These are phyloP conservation scores for Trichosanthes cucumerina DNA, from an alignment of 306 rosid species.

Conservation along the genomic window DNA sequence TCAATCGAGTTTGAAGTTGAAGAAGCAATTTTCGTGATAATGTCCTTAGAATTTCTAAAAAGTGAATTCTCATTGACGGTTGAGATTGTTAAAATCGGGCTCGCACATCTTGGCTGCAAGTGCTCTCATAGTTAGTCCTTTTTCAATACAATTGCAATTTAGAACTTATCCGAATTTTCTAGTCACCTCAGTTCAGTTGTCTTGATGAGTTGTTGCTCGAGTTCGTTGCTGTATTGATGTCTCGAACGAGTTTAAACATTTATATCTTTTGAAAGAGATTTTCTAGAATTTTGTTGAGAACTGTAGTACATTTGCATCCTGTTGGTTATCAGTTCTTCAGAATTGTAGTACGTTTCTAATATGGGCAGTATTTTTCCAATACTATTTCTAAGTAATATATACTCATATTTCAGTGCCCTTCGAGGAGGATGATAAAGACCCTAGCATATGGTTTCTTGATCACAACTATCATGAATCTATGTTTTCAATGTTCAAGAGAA, in stretches of 20 bases:
- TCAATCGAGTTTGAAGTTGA: background rate
- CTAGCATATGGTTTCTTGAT: constrained; percentile 84
- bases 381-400: background rate
- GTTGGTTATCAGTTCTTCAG: background rate
- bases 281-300: background rate
- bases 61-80: background rate
- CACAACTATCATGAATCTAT: constrained; percentile 78
- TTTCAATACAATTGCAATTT: background rate
- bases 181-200: background rate
- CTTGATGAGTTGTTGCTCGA: background rate
- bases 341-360: background rate
- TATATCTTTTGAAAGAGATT: background rate
- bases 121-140: background rate
- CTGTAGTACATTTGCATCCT: background rate
- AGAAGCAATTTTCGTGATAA: background rate
- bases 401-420: constrained; percentile 50
- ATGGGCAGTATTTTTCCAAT: background rate
- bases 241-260: background rate
- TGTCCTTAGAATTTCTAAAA: background rate
- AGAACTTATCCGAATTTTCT: background rate
- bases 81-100: background rate
- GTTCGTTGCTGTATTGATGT: background rate
- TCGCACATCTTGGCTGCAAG: background rate
- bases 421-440: constrained; percentile 83
- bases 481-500: constrained; percentile 93